These are phyloP conservation scores for Agrocybe pediades DNA, from an alignment of 768 basidiomycete genomes.

Conservation along the genomic window DNA sequence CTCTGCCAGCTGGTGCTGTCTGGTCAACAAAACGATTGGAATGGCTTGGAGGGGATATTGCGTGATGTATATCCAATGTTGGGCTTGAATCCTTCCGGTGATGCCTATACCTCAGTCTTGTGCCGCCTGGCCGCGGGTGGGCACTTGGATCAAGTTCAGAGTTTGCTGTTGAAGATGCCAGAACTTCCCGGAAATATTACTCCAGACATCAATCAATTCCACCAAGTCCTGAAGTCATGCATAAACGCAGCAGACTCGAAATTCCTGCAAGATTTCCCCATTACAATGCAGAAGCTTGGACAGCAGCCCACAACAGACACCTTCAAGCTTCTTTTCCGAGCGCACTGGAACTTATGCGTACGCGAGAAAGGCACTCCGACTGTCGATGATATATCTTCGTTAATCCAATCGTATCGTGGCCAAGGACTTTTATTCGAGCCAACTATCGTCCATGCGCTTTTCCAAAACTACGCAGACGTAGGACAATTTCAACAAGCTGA, in stretches of 20 bases:
- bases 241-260: constrained; percentile 29
- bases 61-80: constrained; percentile 49
- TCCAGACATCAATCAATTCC: constrained; percentile 57
- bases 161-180: constrained; percentile 59
- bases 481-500: constrained; percentile 36
- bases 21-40: constrained; percentile 53
- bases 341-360: constrained; percentile 34
- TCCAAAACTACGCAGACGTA: constrained; percentile 42
- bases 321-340: constrained; percentile 49
- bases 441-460: constrained; percentile 39
- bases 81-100: constrained; percentile 43
- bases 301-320: constrained; percentile 47
- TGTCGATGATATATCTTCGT: constrained; percentile 34
- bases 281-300: constrained; percentile 38
- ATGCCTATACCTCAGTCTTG: constrained; percentile 51
- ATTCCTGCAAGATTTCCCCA: constrained; percentile 35
- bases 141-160: constrained; percentile 41
- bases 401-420: constrained; percentile 49
- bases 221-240: constrained; percentile 49
- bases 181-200: constrained; percentile 43
- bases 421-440: constrained; percentile 46
- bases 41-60: constrained; percentile 54
- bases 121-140: constrained; percentile 47
- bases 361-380: constrained; percentile 29
- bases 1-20: constrained; percentile 52